Base-by-base conservation (phyloP, 345 rosid species). In the Aethionema arabicum region DNA sequence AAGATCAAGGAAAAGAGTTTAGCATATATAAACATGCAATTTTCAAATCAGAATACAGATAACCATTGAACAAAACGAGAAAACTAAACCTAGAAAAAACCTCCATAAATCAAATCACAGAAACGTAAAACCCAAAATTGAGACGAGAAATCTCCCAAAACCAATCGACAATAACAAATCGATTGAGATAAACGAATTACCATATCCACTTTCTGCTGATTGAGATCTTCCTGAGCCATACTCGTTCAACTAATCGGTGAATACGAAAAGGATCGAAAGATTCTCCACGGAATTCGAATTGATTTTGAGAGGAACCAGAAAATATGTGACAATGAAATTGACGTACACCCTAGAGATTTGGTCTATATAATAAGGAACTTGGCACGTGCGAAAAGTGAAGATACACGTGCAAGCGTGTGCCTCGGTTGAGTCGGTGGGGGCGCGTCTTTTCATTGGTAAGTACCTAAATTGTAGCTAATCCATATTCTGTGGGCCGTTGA, bases 221-320 rank as follows among this genome's bases (percentile, higher is more conserved):
- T 57, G 40, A 60, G 33, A 68, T 73, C 77, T 8, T 72, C 58
- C 32, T 73, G 73, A 2, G 77, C 52, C 77, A 73, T 73, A 51
- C 49, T 73, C 59, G 44, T 30, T 56, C 9, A 40, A 30, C 0
- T 13, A 30, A 39, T 56, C 50, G 31, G 12, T 42, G 39, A 10
- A 36, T n/a, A 41, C 27, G 27, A 44, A 46, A 41, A 14, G 12
- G 11, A 48, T 36, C 8, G 44, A 49, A 27, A 70, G 50, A 61
- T 50, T 59, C 15, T 29, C 48, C 11, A 29, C 33, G 38, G 56
- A 4, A 8, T 33, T 37, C 29, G 21, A 65, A 31, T 31, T 70
- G 50, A 45, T 16, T 45, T 45, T 43, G 7, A 10, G 66, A 72
- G 61, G 75, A 51, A 59, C 38, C 52, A 12, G 66, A 42, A 2